phyloP scores from a whole-genome alignment of 208 protist species.

The Leishmania lainsoni region DNA sequence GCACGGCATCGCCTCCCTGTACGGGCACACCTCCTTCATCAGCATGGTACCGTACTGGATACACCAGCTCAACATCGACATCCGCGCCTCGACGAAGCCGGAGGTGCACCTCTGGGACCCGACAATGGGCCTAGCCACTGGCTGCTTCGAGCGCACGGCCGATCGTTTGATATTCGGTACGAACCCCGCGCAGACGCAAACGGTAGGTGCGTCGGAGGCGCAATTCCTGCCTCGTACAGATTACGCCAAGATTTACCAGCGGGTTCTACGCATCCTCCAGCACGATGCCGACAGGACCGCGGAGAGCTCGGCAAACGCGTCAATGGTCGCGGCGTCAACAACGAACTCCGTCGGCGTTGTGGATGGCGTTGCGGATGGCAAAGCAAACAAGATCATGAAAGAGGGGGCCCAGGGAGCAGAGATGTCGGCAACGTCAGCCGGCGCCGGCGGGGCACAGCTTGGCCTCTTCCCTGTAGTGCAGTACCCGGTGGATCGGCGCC shows the following conservation, averaged over 20 bases:
- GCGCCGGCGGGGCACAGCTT: background rate
- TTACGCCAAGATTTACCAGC: constrained; percentile 77
- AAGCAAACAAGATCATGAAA: background rate
- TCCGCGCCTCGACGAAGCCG: constrained; percentile 86
- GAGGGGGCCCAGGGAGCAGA: background rate
- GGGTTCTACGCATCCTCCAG: constrained; percentile 44
- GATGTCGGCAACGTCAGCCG: background rate
- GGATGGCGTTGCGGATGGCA: background rate
- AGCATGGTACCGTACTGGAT: constrained; percentile 92
- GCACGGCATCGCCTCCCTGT: constrained; percentile 87
- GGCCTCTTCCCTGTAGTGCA: constrained; percentile 37
- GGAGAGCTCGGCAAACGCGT: background rate
- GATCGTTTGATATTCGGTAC: constrained; percentile 83
- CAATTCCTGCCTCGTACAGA: constrained; percentile 80
- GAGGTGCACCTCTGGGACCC: constrained; percentile 85
- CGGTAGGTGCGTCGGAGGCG: constrained; percentile 80
- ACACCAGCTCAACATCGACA: constrained; percentile 88
- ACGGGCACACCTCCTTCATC: constrained; percentile 87
- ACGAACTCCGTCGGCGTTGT: background rate
- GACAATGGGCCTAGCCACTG: constrained; percentile 73
- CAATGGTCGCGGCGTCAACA: background rate
- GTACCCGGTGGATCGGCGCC: constrained; percentile 76
- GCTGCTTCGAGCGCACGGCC: constrained; percentile 77
- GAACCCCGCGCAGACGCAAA: constrained; percentile 77
- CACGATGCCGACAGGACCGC: constrained; percentile 8